These are phyloP conservation scores for Sodiomyces alkalinus DNA, from an alignment of 2,329 filamentous ascomycete species.

Conservation along the genomic window DNA sequence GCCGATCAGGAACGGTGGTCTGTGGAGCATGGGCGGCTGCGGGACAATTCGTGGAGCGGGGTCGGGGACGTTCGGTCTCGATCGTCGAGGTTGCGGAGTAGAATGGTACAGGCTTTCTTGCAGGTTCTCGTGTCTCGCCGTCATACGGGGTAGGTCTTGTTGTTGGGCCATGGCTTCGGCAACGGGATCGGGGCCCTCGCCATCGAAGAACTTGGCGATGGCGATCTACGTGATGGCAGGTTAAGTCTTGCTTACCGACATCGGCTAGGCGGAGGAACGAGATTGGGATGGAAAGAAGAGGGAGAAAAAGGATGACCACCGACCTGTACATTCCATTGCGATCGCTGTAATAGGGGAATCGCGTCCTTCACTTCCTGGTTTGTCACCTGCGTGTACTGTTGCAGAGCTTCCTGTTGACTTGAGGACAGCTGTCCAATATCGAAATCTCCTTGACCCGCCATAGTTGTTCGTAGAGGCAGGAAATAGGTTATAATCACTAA, in stretches of 20 bases:
- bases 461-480: no score
- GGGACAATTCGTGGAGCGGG: conserved; percentile 77
- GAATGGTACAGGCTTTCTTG: conserved; percentile 38
- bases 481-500: no score
- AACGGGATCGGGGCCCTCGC: conserved; percentile 70
- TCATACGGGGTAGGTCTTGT: conserved; percentile 43
- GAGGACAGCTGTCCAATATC: conserved; percentile 58
- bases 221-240: conserved; percentile 49
- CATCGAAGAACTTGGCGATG: conserved; percentile 95
- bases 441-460: conserved; percentile 29
- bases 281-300: background rate
- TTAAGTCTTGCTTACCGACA: no score
- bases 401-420: conserved; percentile 67
- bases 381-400: conserved; percentile 81
- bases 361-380: conserved; percentile 66
- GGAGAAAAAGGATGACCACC: conserved; percentile 5
- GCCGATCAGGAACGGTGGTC: conserved; percentile 60
- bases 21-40: conserved; percentile 51
- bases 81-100: conserved; percentile 13
- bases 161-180: conserved; percentile 58
- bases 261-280: background rate
- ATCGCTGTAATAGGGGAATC: conserved; percentile 63
- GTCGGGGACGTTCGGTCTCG: no score
- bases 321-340: conserved; percentile 93
- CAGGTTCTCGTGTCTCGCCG: conserved; percentile 59